phyloP scores from a whole-genome alignment of 306 rosid genomes.

The Quercus parvula region DNA sequence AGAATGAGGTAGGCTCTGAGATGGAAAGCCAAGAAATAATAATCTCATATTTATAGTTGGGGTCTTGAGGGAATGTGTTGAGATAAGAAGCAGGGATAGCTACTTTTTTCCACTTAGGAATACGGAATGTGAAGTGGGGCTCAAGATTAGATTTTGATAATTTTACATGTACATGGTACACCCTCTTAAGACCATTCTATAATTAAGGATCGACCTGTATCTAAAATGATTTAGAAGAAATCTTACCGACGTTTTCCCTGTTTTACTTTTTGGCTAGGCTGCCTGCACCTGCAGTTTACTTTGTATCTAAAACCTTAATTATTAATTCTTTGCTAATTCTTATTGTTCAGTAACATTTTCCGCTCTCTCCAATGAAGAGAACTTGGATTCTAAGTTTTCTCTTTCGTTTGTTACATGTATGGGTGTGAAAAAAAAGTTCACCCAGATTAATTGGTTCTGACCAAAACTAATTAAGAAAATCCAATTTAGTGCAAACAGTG shows the following conservation, averaged over 20 bases:
- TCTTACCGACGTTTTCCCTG: not conserved
- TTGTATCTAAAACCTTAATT: no score
- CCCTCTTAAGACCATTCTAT: not conserved
- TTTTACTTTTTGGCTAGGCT: not conserved
- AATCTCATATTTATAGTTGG: constrained; percentile 51
- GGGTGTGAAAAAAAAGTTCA: no score
- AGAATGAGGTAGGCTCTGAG: constrained; percentile 16
- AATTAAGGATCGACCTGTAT: not conserved
- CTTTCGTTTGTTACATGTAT: no score
- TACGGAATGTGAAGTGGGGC: not conserved
- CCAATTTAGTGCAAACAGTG: no score
- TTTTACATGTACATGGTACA: not conserved
- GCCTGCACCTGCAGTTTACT: no score
- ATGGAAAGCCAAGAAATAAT: constrained; percentile 20
- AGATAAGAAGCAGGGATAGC: constrained; percentile 12
- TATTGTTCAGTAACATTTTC: no score
- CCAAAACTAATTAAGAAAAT: no score
- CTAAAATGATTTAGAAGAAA: not conserved
- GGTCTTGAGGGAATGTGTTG: constrained; percentile 4
- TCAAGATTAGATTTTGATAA: not conserved
- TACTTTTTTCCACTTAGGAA: constrained; percentile 31
- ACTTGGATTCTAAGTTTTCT: no score
- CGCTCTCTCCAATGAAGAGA: no score
- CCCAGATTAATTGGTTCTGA: no score
- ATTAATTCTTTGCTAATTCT: no score